phyloP scores from a whole-genome alignment of 345 rosid species.

The Eucalyptus victrix region DNA sequence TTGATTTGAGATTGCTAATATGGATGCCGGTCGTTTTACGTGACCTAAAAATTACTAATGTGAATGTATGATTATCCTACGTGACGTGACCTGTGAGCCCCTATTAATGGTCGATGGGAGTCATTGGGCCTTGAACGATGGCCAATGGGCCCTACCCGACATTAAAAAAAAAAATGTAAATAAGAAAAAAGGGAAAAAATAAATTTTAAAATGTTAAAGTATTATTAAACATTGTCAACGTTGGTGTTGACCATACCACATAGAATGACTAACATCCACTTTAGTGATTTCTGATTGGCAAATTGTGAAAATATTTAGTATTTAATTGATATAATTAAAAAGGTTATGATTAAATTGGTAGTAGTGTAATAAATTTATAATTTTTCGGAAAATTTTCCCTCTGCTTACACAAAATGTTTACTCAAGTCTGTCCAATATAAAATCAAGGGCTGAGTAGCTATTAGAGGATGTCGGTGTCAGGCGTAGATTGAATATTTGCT shows the following conservation, averaged over 20 bases:
- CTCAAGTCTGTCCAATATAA: fast-evolving
- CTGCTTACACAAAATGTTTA: neutral
- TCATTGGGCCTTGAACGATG: neutral
- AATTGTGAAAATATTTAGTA: too few relatives aligned
- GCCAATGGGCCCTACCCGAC: fast-evolving
- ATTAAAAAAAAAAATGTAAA: too few relatives aligned
- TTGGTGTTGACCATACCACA: fast-evolving
- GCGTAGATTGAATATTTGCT: neutral
- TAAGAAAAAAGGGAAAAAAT: too few relatives aligned
- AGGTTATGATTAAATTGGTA: too few relatives aligned
- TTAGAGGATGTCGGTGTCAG: neutral
- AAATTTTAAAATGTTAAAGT: too few relatives aligned
- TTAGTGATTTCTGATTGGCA: fast-evolving
- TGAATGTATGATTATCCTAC: too few relatives aligned
- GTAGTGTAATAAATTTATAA: too few relatives aligned
- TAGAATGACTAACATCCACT: fast-evolving
- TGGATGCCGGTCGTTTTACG: fast-evolving
- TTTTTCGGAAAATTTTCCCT: neutral
- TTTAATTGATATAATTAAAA: too few relatives aligned
- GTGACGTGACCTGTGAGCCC: too few relatives aligned
- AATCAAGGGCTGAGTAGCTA: neutral
- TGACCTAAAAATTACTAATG: too few relatives aligned
- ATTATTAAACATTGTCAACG: too few relatives aligned
- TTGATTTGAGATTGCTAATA: too few relatives aligned
- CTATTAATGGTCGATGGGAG: neutral